Evolutionary conservation across 169 alveolate genomes (phyloP).

Genomic region (Eimeria maxima): DNA sequence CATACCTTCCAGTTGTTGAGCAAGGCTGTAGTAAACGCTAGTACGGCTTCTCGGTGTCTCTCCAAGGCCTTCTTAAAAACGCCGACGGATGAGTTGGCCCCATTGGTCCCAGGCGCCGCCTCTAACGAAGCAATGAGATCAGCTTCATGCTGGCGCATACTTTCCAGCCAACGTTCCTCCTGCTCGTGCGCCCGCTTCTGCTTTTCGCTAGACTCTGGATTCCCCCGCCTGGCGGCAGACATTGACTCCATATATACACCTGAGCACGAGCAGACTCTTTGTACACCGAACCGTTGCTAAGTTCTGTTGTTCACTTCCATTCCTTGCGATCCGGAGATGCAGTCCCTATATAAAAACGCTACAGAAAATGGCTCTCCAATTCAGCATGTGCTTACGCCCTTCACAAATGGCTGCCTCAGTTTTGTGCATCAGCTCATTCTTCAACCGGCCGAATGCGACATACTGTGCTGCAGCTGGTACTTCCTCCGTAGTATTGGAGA

Average conservation of each 20-base stretch:
- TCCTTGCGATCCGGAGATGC: background rate
- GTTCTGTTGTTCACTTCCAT: background rate
- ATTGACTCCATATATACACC: background rate
- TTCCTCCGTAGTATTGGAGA: slow-evolving; percentile 1
- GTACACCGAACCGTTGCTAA: background rate
- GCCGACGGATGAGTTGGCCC: background rate
- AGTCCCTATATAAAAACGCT: background rate
- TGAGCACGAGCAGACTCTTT: background rate
- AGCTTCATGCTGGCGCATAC: background rate
- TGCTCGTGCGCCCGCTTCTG: slow-evolving; percentile 38
- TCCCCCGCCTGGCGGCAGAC: background rate
- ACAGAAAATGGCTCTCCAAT: background rate
- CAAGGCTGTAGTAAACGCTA: background rate
- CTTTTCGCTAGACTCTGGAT: background rate
- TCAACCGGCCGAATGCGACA: background rate
- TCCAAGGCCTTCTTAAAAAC: slow-evolving; percentile 33
- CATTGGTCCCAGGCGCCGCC: slow-evolving; percentile 18
- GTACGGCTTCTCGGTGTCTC: slow-evolving; percentile 26
- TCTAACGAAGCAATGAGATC: background rate
- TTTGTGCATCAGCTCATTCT: slow-evolving; percentile 19
- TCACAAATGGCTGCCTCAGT: slow-evolving; percentile 25
- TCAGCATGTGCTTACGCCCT: slow-evolving; percentile 6
- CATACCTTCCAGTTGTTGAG: background rate
- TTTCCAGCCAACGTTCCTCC: slow-evolving; percentile 14
- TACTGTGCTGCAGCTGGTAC: background rate